Evolutionary conservation across 805 yeast species (phyloP), one percentile per base, ranked within the genome.

Genomic region (Isabelozyma pseudorhagii): DNA sequence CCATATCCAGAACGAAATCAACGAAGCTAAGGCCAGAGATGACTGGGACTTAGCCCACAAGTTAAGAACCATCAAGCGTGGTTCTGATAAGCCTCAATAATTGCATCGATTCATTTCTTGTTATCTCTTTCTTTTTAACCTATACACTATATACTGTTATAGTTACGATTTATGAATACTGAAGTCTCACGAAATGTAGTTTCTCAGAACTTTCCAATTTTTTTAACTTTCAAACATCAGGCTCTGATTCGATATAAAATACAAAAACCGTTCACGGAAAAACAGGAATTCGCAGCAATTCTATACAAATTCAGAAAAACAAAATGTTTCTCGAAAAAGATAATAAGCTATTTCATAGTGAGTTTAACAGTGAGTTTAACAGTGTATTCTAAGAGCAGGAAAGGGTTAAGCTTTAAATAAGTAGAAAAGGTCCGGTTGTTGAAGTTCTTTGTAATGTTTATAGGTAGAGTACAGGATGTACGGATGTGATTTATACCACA

Each of bases 11-110:
- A n/a, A 9, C 28, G 17, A 41, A 14, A 51, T 53, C 18, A 29
- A 38, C 36, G 51, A 46, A 14, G 56, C 54, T 17, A 53, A 46
- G 25, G 42, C 10, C 18, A n/a, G 9, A 11, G 52, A 44, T 6
- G 54, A 51, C 31, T 31, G 40, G 50, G 40, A 4, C 8, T 31
- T 31, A 13, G 36, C 36, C 10, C 36, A 31, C n/a, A 31, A 31
- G n/a, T 13, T 31, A 10, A 31, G 36, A 31, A 31, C 36, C n/a
- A 8, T 31, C 7, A 31, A 31, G n/a, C 36, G 36, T 9, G 36
- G 36, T 9, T 31, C 36, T 13, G 36, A 31, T 10, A 31, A 31
- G n/a, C 36, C 36, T 13, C 10, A 31, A 31, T 31, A 31, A 31
- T 31, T 31, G 36, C 36, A 31, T 17, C n/a, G 13, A 39, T 17